Evolutionary conservation across 371 early-diverging fungal species (phyloP), one percentile per base, ranked within the genome.

Genomic region (Mortierella sp.): DNA sequence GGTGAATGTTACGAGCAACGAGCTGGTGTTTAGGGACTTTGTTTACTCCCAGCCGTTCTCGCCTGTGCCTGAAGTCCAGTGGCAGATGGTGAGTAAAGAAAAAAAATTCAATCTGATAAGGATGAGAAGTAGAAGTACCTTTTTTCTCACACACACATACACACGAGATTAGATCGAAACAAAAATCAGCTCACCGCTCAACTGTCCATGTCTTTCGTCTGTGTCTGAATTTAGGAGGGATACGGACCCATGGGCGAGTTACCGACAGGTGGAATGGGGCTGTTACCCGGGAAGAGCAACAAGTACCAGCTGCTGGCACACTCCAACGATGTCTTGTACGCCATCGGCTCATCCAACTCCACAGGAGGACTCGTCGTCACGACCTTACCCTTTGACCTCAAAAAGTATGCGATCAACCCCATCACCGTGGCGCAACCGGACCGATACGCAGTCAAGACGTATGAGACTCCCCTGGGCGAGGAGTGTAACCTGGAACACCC

Each of bases 31-130:
- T 19, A 61, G 7, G 61, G 37, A 31, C 37, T 58, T 16, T 58
- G 8, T 14, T 14, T 16, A 58, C 22, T 16, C 16, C 5, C 58
- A 34, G 19, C 6, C 14, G 0, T 58, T 58, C 31, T 29, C 10
- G 34, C 34, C 34, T 1, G 61, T 22, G 34, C 61, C 61, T 19
- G 37, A 37, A 61, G 37, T 61, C 22, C 19, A 31, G 2, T 61
- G 61, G 61, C 19, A 11, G 2, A 61, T 61, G 61, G 61, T 61
- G 37, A 34, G 61, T 31, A 55, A 11, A 26, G n/a, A 24, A 31
- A 37, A 34, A 55, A 16, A 22, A 22, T 58, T 34, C 61, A 61
- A 61, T 61, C 61, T 61, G 61, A 61, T 61, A 61, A 61, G 22
- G 37, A 34, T 16, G 9, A 2, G 10, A 9, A 29, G 31, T 4